phyloP scores from a whole-genome alignment of 2,329 filamentous ascomycete species.

The Chaetomiaceae sp. region DNA sequence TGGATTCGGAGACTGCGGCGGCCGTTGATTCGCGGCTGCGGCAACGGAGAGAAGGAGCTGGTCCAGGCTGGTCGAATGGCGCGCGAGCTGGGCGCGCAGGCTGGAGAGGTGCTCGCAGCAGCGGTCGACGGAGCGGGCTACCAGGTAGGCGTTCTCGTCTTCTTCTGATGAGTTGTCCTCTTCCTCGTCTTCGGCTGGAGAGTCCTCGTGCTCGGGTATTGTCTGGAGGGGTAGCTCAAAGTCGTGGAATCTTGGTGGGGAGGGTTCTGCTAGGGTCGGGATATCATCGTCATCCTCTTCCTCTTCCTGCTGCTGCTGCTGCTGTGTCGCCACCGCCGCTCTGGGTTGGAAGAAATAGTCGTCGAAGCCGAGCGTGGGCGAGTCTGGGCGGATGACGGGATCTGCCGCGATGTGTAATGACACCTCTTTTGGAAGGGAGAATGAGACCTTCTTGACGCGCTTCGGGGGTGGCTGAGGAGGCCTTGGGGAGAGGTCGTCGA shows the following conservation, averaged over 20 bases:
- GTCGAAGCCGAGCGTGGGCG: constrained; percentile 55
- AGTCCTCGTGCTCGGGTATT: constrained; percentile 20
- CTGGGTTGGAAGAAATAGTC: constrained; percentile 36
- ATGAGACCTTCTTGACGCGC: constrained; percentile 40
- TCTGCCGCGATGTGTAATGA: constrained; percentile 37
- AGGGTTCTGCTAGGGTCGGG: not conserved
- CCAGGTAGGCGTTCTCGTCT: constrained; percentile 32
- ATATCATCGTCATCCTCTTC: too few relatives aligned
- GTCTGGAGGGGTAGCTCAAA: constrained; percentile 22
- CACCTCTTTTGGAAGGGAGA: constrained; percentile 34
- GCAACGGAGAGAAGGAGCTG: constrained; percentile 31
- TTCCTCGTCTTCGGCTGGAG: constrained; percentile 13
- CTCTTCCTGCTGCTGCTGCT: constrained; percentile 29
- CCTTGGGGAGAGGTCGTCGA: constrained; percentile 29
- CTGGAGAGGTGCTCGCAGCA: constrained; percentile 46
- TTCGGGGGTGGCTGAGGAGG: constrained; percentile 30
- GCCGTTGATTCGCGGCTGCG: not conserved
- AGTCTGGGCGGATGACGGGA: constrained; percentile 54
- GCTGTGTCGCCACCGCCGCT: constrained; percentile 22
- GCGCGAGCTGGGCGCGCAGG: constrained; percentile 46
- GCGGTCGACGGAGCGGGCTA: constrained; percentile 44
- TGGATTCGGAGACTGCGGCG: constrained; percentile 9
- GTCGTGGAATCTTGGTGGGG: constrained; percentile 18
- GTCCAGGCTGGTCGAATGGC: constrained; percentile 46
- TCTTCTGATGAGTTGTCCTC: constrained; percentile 20